Evolutionary conservation across 352 stramenopile genomes (phyloP).

Genomic region (Peronospora tabacina): DNA sequence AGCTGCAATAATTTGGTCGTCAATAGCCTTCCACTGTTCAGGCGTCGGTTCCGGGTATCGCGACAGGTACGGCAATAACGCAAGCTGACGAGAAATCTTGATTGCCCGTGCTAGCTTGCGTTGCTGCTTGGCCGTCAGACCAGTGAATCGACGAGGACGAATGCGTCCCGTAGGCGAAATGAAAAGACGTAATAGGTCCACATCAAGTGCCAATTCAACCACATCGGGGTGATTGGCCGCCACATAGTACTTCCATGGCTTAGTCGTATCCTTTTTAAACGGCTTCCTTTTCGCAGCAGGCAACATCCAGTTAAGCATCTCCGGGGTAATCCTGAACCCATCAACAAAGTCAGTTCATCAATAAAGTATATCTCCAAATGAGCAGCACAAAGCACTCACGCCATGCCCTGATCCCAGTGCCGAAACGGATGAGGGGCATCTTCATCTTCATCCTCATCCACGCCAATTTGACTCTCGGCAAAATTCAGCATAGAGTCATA

Average conservation of each 20-base stretch:
- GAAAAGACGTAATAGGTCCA: slow-evolving; percentile 73
- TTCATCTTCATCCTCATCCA: slow-evolving; percentile 20
- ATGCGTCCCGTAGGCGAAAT: slow-evolving; percentile 80
- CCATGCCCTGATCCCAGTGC: slow-evolving; percentile 45
- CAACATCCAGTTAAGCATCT: slow-evolving; percentile 84
- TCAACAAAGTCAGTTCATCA: slow-evolving; percentile 3
- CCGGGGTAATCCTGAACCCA: slow-evolving; percentile 32
- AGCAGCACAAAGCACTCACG: slow-evolving; percentile 27
- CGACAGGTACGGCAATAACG: slow-evolving; percentile 66
- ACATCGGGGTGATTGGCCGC: slow-evolving; percentile 63
- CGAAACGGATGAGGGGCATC: slow-evolving; percentile 36
- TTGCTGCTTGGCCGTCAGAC: slow-evolving; percentile 78
- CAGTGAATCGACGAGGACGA: slow-evolving; percentile 70
- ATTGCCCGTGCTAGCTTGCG: slow-evolving; percentile 65
- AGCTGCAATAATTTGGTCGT: slow-evolving; percentile 65
- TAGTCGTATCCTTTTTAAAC: slow-evolving; percentile 45
- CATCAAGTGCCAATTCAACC: slow-evolving; percentile 71
- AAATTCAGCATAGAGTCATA: slow-evolving; percentile 57
- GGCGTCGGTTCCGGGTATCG: slow-evolving; percentile 75
- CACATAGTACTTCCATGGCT: slow-evolving; percentile 78
- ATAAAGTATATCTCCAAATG: neutral
- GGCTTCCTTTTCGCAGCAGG: slow-evolving; percentile 53
- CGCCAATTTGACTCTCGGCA: slow-evolving; percentile 37
- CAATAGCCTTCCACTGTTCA: slow-evolving; percentile 74
- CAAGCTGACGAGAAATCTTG: slow-evolving; percentile 74